phyloP scores from a whole-genome alignment of 2,329 filamentous ascomycete genomes.

The Aspergillus aculeatinus region DNA sequence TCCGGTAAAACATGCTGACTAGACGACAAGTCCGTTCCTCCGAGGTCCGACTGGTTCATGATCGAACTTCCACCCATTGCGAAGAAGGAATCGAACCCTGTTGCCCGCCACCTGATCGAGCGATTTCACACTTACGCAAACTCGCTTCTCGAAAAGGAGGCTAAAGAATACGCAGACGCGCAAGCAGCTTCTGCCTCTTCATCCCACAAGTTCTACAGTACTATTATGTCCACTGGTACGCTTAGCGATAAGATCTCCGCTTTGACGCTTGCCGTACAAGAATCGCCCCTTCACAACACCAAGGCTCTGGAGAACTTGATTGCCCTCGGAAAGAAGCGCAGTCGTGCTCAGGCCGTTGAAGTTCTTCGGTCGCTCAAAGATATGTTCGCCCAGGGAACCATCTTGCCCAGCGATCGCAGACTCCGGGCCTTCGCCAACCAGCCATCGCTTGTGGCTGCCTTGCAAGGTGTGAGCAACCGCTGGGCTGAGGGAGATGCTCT shows the following conservation, averaged over 20 bases:
- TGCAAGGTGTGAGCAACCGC: slow-evolving; percentile 61
- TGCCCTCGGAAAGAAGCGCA: slow-evolving; percentile 84
- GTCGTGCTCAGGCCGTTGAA: slow-evolving; percentile 85
- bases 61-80: slow-evolving; percentile 56
- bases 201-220: slow-evolving; percentile 92
- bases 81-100: slow-evolving; percentile 45
- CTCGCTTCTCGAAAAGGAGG: slow-evolving; percentile 74
- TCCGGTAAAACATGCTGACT: slow-evolving; percentile 10
- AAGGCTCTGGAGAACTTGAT: slow-evolving; percentile 86
- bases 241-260: slow-evolving; percentile 96
- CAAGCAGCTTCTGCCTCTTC: slow-evolving; percentile 75
- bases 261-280: slow-evolving; percentile 88
- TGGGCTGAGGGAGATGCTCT: slow-evolving; percentile 72
- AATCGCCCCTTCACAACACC: slow-evolving; percentile 89
- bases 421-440: slow-evolving; percentile 77
- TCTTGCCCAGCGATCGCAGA: slow-evolving; percentile 80
- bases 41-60: slow-evolving; percentile 68
- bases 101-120: slow-evolving; percentile 55
- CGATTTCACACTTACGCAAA: slow-evolving; percentile 67
- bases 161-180: slow-evolving; percentile 68
- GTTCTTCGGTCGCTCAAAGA: slow-evolving; percentile 93
- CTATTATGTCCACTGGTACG: slow-evolving; percentile 95
- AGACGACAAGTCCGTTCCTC: slow-evolving; percentile 53
- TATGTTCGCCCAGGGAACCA: slow-evolving; percentile 82
- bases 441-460: slow-evolving; percentile 68